Evolutionary conservation across 2,329 filamentous ascomycete species (phyloP).

Genomic region (Colletotrichum endophyticum): DNA sequence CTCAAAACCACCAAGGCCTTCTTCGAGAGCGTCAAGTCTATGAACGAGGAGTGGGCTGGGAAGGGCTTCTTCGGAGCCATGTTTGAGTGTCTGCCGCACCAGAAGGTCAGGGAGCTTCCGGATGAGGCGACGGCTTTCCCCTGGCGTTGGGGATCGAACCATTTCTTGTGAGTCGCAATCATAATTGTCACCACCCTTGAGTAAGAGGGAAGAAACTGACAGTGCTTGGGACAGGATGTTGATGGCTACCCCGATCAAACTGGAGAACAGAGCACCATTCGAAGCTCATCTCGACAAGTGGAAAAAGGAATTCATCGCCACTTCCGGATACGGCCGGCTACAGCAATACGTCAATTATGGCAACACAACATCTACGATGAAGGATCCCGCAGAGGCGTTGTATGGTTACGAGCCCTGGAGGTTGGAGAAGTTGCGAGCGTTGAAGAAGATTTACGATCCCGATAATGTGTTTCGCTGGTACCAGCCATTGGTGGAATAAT

Average conservation of each 20-base stretch:
- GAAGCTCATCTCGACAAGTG: conserved; percentile 43
- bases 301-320: conserved; percentile 34
- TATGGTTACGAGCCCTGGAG: conserved; percentile 23
- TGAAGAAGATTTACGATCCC: conserved; percentile 40
- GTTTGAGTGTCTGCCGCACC: conserved; percentile 12
- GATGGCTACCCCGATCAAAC: conserved; percentile 34
- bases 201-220: not conserved
- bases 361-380: conserved; percentile 32
- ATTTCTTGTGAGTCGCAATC: not conserved
- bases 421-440: conserved; percentile 28
- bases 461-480: conserved; percentile 34
- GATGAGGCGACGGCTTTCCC: conserved; percentile 8
- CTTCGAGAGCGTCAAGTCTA: not conserved
- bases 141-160: conserved; percentile 11
- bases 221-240: conserved; percentile 25
- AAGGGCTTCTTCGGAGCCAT: conserved; percentile 10
- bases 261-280: conserved; percentile 33
- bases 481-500: conserved; percentile 3
- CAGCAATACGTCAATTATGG: conserved; percentile 29
- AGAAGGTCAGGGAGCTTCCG: conserved; percentile 1
- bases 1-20: not conserved
- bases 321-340: conserved; percentile 19
- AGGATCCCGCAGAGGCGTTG: conserved; percentile 30
- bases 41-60: conserved; percentile 16
- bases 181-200: too few species aligned